phyloP scores from a whole-genome alignment of 768 basidiomycete species.

The Suillus clintonianus region DNA sequence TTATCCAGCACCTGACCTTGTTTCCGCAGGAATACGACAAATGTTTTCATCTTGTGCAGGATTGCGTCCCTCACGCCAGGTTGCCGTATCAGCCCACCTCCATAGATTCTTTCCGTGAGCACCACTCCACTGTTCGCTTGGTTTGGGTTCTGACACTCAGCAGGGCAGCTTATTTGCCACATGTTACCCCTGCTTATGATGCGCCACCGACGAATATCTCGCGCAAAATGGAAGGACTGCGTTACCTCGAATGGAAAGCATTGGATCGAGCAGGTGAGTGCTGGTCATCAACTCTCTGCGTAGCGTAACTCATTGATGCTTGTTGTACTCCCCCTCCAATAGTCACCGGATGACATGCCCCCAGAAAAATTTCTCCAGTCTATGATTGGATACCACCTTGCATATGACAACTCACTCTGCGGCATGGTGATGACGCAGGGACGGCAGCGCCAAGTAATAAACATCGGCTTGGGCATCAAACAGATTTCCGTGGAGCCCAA shows the following conservation, averaged over 20 bases:
- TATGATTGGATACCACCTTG: conserved; percentile 80
- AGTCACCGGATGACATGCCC: conserved; percentile 62
- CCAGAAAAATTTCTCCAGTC: conserved; percentile 67
- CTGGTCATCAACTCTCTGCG: conserved; percentile 1
- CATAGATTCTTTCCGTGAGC: conserved; percentile 68
- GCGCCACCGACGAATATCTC: conserved; percentile 78
- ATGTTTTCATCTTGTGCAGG: conserved; percentile 58
- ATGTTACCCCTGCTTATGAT: conserved; percentile 85
- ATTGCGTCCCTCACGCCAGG: conserved; percentile 60
- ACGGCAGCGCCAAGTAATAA: conserved; percentile 69
- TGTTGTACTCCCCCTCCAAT: background rate
- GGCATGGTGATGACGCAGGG: conserved; percentile 90
- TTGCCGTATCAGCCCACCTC: conserved; percentile 56
- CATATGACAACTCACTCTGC: conserved; percentile 66
- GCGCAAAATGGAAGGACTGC: conserved; percentile 72
- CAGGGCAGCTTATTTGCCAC: conserved; percentile 71
- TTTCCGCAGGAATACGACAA: conserved; percentile 67
- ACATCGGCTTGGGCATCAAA: conserved; percentile 81
- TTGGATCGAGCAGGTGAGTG: conserved; percentile 76
- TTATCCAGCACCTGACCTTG: conserved; percentile 5
- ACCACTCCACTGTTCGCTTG: conserved; percentile 12
- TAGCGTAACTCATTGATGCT: conserved; percentile 9
- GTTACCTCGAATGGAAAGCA: conserved; percentile 66
- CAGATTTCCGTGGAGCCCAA: conserved; percentile 63
- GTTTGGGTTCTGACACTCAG: conserved; percentile 7